Conservation (phyloP, 192 early-diverging fungal genomes). For the Coemansia sp. region DNA sequence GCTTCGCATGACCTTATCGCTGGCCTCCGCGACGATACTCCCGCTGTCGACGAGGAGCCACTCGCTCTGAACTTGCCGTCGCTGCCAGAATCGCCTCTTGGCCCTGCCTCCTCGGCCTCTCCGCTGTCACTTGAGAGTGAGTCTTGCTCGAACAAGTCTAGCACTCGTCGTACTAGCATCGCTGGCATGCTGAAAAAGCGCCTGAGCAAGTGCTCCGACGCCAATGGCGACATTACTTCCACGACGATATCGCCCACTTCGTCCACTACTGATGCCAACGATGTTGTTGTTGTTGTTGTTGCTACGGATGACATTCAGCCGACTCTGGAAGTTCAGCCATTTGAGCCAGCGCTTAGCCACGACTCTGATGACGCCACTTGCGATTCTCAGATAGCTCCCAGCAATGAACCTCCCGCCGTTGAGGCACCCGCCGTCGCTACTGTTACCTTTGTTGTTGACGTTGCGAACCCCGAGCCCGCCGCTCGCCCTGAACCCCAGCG, state of each 20-base stretch:
- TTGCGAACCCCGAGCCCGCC: neutral
- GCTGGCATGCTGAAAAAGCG: constrained; percentile 41
- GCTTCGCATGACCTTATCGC: neutral
- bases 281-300: neutral
- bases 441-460: neutral
- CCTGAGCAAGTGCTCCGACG: constrained; percentile 24
- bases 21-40: neutral
- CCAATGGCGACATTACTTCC: neutral
- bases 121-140: neutral
- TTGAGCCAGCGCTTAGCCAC: constrained; percentile 1
- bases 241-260: neutral
- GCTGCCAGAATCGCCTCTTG: neutral
- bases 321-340: neutral
- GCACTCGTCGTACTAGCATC: constrained; percentile 39
- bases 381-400: neutral
- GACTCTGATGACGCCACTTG: constrained; percentile 4
- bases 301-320: neutral
- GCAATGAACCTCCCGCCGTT: neutral
- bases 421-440: neutral
- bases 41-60: neutral
- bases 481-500: neutral
- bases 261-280: neutral
- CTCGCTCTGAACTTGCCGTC: neutral
- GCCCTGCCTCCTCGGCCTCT: neutral
- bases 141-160: constrained; percentile 12